Conservation (phyloP, 768 basidiomycete species). For the Xanthoconium purpureum region DNA sequence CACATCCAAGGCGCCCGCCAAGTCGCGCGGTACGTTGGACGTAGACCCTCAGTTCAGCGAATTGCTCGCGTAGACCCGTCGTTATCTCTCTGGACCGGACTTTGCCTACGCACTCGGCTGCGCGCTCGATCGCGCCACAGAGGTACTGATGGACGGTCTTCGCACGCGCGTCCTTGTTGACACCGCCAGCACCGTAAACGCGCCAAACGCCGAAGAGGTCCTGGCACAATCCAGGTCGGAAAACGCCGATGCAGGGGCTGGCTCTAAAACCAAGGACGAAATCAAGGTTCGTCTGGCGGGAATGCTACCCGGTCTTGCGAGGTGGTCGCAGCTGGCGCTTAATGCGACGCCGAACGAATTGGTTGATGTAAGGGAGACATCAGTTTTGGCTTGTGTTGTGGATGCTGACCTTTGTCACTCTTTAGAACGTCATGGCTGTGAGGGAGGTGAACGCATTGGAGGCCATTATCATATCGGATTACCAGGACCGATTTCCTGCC, state of each 20-base stretch:
- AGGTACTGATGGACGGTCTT: conserved; percentile 60
- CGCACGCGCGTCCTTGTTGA: conserved; percentile 60
- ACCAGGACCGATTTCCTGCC: conserved; percentile 47
- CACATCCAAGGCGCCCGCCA: neutral
- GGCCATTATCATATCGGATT: conserved; percentile 70
- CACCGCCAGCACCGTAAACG: conserved; percentile 11
- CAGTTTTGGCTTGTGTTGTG: neutral
- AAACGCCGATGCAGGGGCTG: conserved; percentile 12
- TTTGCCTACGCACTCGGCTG: conserved; percentile 68
- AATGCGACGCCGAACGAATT: conserved; percentile 74
- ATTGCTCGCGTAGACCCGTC: conserved; percentile 68
- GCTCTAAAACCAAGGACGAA: conserved; percentile 29
- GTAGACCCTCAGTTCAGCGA: conserved; percentile 45
- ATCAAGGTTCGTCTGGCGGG: conserved; percentile 69
- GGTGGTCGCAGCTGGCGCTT: conserved; percentile 72
- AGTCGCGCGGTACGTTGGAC: conserved; percentile 5
- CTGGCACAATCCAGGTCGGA: conserved; percentile 10
- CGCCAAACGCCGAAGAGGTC: conserved; percentile 8
- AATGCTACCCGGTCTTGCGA: conserved; percentile 73
- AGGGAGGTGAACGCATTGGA: conserved; percentile 66
- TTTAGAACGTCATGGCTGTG: conserved; percentile 56
- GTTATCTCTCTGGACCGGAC: conserved; percentile 61
- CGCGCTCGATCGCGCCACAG: conserved; percentile 69
- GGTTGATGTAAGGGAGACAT: conserved; percentile 62
- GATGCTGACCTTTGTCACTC: conserved; percentile 3